Conservation (phyloP, 2,329 filamentous ascomycete genomes). For the Colletotrichum cordylinicola region DNA sequence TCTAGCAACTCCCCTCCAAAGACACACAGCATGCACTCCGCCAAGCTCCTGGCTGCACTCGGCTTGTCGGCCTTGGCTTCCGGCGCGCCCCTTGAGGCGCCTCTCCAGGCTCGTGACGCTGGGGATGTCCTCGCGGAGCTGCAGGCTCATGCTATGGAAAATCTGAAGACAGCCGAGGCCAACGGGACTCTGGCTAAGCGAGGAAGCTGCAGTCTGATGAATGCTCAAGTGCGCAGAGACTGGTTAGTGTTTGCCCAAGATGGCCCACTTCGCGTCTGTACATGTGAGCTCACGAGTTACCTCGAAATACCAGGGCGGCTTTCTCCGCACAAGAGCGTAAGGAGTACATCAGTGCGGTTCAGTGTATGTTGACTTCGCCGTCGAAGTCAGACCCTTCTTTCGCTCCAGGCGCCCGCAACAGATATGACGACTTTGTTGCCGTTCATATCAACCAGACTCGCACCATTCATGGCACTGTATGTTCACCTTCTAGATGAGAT, state of each 20-base stretch:
- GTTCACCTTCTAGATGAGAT: neutral
- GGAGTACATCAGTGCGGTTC: slow-evolving; percentile 22
- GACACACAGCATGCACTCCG: neutral
- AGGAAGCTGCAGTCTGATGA: neutral
- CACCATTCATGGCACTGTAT: slow-evolving; percentile 16
- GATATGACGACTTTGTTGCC: slow-evolving; percentile 25
- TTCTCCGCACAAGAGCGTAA: slow-evolving; percentile 25
- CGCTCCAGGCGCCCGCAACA: slow-evolving; percentile 15
- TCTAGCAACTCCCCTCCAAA: neutral
- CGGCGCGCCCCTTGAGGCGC: neutral
- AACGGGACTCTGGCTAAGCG: slow-evolving; percentile 8
- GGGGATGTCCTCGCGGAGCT: neutral
- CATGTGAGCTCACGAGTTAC: neutral
- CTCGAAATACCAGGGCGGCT: slow-evolving; percentile 21
- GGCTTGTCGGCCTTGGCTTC: neutral
- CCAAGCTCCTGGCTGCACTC: neutral
- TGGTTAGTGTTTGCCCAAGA: neutral
- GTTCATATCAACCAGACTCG: slow-evolving; percentile 19
- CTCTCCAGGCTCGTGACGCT: neutral
- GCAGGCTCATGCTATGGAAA: slow-evolving; percentile 8
- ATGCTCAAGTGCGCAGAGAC: neutral
- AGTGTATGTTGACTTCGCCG: slow-evolving; percentile 18
- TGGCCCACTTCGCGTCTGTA: neutral
- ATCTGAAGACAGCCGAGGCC: neutral
- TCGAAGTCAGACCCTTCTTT: neutral